Base-by-base conservation (phyloP, 2,329 filamentous ascomycete species). In the Fusarium mexicanum region DNA sequence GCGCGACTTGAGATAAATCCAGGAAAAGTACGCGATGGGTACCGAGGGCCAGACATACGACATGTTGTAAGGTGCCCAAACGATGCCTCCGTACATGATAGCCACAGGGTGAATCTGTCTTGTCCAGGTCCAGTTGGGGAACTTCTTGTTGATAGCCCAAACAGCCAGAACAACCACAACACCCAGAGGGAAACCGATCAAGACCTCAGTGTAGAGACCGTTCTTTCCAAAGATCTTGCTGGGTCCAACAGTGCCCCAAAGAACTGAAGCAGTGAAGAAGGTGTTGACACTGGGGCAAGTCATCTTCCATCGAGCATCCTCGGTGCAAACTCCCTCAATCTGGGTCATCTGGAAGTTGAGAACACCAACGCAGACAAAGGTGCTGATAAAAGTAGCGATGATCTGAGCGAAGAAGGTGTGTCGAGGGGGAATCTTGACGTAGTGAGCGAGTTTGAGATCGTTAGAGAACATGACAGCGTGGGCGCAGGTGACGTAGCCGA, bases 351-450 rank as follows among this genome's bases (percentile, higher is more conserved):
- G 86, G 77, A 86, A 86, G 70, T 85, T 85, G 58, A 86, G 78
- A 3, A 89, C 84, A 20, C 84, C 86, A 8, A 86, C 84, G 69
- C 85, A 87, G 47, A 88, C 84, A 51, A 89, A 82, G 3, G 85
- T 88, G 54, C 86, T 87, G 26, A 89, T 80, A 26, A 90, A 81
- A 6, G 88, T 91, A 40, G 89, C 88, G 16, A 87, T 81, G 77
- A 91, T 88, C 79, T 91, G 89, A 2, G 88, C 89, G 29, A 84
- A 81, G 73, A 91, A 91, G 8, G 89, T 88, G 37, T 90, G 86
- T 17, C 87, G 86, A 1, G 90, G 90, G 10, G 90, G 89, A 24
- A 91, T 89, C 82, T 90, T 90, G 81, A 89, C 85, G 79, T 90
- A 90, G 71, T 87, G 86, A 14, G 85, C 86, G 20, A 87, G 84